Conservation (phyloP, 2,329 filamentous ascomycete genomes). For the Hypoxylon sp. region DNA sequence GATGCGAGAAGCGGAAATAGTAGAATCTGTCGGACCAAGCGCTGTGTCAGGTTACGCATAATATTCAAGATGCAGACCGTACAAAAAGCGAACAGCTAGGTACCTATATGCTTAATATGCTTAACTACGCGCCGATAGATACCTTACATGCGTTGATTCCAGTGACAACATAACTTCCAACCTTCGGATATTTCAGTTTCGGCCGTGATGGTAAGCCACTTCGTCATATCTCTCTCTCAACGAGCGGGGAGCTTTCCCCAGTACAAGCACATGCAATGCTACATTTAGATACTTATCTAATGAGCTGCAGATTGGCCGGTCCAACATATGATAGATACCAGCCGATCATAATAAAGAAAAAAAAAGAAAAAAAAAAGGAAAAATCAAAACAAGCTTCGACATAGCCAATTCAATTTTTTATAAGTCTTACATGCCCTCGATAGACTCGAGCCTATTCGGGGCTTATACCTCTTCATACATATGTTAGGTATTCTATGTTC, state of each 20-base stretch:
- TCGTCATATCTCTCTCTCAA: conserved; percentile 8
- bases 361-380: no score
- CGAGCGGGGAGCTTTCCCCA: not conserved
- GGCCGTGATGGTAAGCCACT: conserved; percentile 6
- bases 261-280: conserved; percentile 2
- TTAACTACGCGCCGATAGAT: no score
- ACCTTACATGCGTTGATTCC: not conserved
- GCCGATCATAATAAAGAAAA: no score
- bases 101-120: no score
- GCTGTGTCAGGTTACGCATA: no score
- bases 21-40: no score
- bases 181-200: not conserved
- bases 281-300: not conserved
- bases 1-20: no score
- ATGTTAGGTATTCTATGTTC: not conserved
- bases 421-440: not conserved
- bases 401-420: not conserved
- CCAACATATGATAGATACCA: not conserved
- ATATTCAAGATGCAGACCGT: no score
- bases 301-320: not conserved
- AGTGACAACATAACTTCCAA: not conserved
- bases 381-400: not conserved
- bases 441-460: not conserved
- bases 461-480: not conserved
- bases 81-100: no score